Percentiles rank a stretch among this genome's conserved stretches.
phyloP scores from a whole-genome alignment of 805 yeast genomes.

The Isabelozyma gotoi region DNA sequence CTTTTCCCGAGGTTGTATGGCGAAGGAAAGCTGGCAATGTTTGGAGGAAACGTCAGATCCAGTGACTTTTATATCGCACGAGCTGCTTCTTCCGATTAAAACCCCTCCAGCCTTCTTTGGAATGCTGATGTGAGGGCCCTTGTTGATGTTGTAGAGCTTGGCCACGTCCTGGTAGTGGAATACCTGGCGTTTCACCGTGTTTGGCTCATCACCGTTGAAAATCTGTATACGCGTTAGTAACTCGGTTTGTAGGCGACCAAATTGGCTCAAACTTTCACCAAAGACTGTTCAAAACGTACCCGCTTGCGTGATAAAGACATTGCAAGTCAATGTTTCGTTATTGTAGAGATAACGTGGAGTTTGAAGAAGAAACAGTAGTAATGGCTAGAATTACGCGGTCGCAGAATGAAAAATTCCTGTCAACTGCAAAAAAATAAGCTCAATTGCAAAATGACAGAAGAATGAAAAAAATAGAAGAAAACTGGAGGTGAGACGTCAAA shows the following conservation, averaged over 20 bases:
- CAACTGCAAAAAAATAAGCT: background rate
- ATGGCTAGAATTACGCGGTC: background rate
- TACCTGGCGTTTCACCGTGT: conserved; percentile 8
- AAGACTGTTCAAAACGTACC: conserved; percentile 15
- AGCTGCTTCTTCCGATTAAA: conserved; percentile 54
- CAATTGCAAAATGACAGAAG: background rate
- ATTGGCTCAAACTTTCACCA: background rate
- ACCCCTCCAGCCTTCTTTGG: conserved; percentile 20
- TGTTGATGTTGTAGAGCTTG: conserved; percentile 18
- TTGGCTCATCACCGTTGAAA: conserved; percentile 5
- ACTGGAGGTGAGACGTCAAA: too few relatives aligned
- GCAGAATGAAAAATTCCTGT: background rate
- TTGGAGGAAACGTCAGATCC: conserved; percentile 64
- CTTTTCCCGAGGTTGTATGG: conserved; percentile 34
- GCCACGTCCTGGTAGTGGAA: conserved; percentile 17
- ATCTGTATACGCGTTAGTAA: conserved; percentile 5
- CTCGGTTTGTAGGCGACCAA: background rate
- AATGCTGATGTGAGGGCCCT: conserved; percentile 15
- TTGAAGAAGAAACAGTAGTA: background rate
- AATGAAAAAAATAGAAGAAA: background rate
- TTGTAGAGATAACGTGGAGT: background rate
- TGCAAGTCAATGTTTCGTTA: background rate
- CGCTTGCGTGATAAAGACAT: conserved; percentile 28
- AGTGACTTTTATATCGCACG: conserved; percentile 54
- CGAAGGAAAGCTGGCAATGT: conserved; percentile 56